A percentile compares a stretch with the other conserved stretches of the same genome.
Conservation (phyloP, 225 moss, liverwort and hornwort species). For the Lunularia cruciata region DNA sequence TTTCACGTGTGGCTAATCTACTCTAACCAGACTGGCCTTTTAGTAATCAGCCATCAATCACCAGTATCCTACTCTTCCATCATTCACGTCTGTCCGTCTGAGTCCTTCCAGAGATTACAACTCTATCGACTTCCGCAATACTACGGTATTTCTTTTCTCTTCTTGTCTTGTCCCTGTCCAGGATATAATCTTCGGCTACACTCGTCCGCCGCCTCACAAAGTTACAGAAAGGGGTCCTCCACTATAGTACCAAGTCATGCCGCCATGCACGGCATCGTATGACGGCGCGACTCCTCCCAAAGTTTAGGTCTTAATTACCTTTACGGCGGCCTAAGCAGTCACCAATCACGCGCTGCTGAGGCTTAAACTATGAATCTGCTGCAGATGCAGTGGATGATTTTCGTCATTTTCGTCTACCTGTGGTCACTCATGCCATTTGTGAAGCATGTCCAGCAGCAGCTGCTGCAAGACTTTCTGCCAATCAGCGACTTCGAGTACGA, state of each 20-base stretch:
- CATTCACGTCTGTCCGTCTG: neutral
- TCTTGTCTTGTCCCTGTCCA: neutral
- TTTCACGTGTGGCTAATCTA: constrained; percentile 8
- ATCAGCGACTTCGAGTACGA: too few species aligned
- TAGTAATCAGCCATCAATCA: too few species aligned
- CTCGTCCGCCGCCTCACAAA: too few species aligned
- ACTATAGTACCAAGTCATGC: neutral
- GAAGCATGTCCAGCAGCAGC: too few species aligned
- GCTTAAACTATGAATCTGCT: too few species aligned
- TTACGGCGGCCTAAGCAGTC: constrained; percentile 3
- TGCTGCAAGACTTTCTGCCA: too few species aligned
- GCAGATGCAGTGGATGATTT: too few species aligned
- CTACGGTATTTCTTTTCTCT: neutral
- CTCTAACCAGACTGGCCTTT: too few species aligned
- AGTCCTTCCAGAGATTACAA: neutral
- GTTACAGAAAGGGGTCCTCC: neutral
- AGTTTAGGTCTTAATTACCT: neutral
- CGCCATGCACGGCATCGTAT: constrained; percentile 13
- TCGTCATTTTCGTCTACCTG: neutral
- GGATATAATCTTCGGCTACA: too few species aligned
- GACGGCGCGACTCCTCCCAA: neutral
- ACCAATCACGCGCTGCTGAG: neutral
- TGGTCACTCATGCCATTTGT: neutral
- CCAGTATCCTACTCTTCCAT: constrained; percentile 1
- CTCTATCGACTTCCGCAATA: neutral